Evolutionary conservation across 148 eudicot species (phyloP).

Genomic region (Rhododendron molle): DNA sequence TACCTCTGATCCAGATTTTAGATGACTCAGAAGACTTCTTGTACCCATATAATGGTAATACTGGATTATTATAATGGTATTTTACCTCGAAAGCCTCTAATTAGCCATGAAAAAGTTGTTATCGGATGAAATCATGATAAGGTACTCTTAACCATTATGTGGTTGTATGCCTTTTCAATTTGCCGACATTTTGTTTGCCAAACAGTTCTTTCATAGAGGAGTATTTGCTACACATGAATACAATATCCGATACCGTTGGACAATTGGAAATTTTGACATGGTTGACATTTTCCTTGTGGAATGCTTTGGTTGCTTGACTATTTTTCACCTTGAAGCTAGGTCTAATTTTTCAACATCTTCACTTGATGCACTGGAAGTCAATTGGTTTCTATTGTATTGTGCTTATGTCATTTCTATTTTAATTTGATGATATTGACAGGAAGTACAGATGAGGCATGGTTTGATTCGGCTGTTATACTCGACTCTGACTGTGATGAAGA

Average conservation of each 20-base stretch:
- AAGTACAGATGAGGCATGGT: conserved; percentile 82
- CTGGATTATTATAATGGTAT: background rate
- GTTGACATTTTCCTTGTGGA: background rate
- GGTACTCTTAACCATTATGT: background rate
- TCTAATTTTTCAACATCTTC: background rate
- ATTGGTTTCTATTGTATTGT: conserved; percentile 10
- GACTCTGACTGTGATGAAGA: conserved; percentile 95
- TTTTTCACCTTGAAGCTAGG: background rate
- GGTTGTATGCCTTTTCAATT: background rate
- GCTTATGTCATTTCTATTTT: background rate
- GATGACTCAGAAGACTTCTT: background rate
- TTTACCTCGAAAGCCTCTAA: background rate
- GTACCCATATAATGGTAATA: no score
- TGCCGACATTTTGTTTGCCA: conserved; percentile 1
- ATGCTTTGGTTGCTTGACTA: background rate
- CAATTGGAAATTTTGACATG: background rate
- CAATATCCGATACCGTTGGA: background rate
- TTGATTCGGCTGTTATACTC: conserved; percentile 62
- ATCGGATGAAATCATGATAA: conserved; percentile 1
- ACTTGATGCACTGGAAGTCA: conserved; percentile 6
- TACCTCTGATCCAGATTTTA: background rate
- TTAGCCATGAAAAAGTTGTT: background rate
- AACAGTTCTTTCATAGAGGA: background rate
- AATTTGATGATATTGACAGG: conserved; percentile 39
- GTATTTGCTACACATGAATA: background rate